Base-by-base conservation (phyloP, 2,329 filamentous ascomycete species). In the Beauveria caledonica region DNA sequence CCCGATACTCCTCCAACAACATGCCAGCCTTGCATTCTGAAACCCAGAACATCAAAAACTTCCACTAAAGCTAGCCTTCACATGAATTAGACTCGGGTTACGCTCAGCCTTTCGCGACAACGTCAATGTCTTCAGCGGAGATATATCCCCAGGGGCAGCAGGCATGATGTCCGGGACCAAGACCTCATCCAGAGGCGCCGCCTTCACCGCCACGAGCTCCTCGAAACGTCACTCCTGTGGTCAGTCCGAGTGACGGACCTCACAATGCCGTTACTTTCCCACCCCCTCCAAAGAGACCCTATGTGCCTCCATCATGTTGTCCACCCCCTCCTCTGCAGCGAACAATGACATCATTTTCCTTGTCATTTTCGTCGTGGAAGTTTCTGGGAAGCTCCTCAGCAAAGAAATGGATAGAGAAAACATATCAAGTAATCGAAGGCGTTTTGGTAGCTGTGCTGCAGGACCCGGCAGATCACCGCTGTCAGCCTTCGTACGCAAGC, bases 321-420 rank as follows among this genome's bases (percentile, higher is more conserved):
- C 27, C 23, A 17, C 58, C 33, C 9, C 58, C 33, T 3, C 49
- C n/a, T 25, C 59, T 49, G n/a, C 48, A 52, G 17, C 44, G 60
- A 36, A 33, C 45, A 65, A n/a, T 42, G 13, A 48, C 29, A 23
- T n/a, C 29, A 1, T 19, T 33, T 3, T 40, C 54, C 8, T 23
- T 13, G 5, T 25, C 45, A 40, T 39, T 40, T 49, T 42, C 52
- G 19, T 25, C 52, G 15, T 48, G 59, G 2, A 69, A 68, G 36
- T 63, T 73, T 15, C 72, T 74, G 51, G 69, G 71, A 27, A 68
- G 68, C 61, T 68, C 67, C 39, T 71, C 71, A 19, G 73, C 71
- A 1, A 67, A 70, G 60, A 72, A 70, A 58, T 73, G 71, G 68
- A 54, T 74, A 13, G 70, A 68, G 55, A 74, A 71, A 66, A 74